Evolutionary conservation across 2,329 filamentous ascomycete genomes (phyloP).

Genomic region (Diaporthe sp.): DNA sequence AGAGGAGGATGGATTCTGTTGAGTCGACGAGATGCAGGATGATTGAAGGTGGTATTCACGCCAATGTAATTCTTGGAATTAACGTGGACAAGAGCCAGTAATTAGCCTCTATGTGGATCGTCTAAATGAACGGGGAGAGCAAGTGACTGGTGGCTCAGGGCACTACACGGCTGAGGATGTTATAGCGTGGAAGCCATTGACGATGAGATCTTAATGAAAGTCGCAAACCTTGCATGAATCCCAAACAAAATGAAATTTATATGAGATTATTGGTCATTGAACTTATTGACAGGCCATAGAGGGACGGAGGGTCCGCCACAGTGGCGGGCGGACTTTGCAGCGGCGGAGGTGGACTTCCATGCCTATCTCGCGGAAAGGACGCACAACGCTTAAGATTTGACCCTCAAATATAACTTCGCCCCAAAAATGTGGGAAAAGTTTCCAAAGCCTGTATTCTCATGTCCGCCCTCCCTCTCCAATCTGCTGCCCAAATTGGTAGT

Average conservation of each 20-base stretch:
- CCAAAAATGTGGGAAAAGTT: background rate
- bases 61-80: background rate
- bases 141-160: background rate
- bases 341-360: slow-evolving; percentile 5
- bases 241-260: background rate
- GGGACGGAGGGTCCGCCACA: too few relatives aligned
- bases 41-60: fast-evolving
- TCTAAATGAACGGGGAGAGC: background rate
- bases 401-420: too few relatives aligned
- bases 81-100: background rate
- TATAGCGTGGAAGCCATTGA: background rate
- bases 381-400: background rate
- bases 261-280: background rate
- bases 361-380: background rate
- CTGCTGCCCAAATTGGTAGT: too few relatives aligned
- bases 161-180: background rate
- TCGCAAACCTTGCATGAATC: too few relatives aligned
- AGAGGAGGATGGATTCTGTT: background rate
- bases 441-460: background rate
- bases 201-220: too few relatives aligned
- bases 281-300: background rate
- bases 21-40: background rate
- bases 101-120: background rate
- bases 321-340: background rate
- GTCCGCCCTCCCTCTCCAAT: background rate